Evolutionary conservation across 306 rosid genomes (phyloP).

Genomic region (Myrica gale): DNA sequence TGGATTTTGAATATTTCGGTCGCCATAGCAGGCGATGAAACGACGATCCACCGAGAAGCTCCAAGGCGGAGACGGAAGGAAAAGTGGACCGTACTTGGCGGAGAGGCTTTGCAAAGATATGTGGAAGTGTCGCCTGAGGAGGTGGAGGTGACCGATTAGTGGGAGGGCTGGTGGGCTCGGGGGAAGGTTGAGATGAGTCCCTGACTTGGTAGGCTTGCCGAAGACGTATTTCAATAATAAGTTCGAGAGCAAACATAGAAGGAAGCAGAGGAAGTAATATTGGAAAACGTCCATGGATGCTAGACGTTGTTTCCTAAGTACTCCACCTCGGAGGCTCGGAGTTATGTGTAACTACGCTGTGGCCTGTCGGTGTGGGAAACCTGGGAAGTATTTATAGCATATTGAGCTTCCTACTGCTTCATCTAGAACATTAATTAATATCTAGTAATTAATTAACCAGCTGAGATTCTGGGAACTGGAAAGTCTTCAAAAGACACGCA

Average conservation of each 20-base stretch:
- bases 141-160: conserved; percentile 48
- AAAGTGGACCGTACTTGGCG: conserved; percentile 39
- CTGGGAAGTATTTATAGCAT: too few species aligned
- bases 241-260: conserved; percentile 15
- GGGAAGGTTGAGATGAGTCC: conserved; percentile 23
- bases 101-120: conserved; percentile 44
- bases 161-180: conserved; percentile 41
- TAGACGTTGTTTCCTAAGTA: not conserved
- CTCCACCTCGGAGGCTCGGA: too few species aligned
- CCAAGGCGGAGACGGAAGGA: conserved; percentile 43
- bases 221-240: not conserved
- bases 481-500: too few species aligned
- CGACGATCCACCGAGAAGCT: conserved; percentile 30
- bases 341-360: too few species aligned
- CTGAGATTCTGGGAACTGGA: too few species aligned
- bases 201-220: not conserved
- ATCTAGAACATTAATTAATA: too few species aligned
- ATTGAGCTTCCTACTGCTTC: too few species aligned
- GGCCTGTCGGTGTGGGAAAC: too few species aligned
- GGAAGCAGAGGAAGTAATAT: conserved; percentile 20
- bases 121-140: conserved; percentile 30
- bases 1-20: too few species aligned
- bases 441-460: too few species aligned
- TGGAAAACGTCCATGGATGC: conserved; percentile 3
- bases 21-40: not conserved